Base-by-base conservation (phyloP, 495 filamentous ascomycete species). In the Annulohypoxylon moriforme region DNA sequence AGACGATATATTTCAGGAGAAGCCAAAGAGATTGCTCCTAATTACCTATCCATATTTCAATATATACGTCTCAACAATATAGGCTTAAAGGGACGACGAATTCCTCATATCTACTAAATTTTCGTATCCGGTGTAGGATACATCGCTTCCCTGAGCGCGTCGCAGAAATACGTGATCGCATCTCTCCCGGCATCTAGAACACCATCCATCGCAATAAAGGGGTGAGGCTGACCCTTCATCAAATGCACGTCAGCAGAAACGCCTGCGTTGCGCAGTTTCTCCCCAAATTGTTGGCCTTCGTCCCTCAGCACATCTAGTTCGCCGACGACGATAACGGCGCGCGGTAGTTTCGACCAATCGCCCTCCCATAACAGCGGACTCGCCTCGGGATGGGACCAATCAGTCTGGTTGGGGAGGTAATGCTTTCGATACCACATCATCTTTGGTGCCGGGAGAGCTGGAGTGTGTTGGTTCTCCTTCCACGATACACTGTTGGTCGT, bases 121-220 rank as follows among this genome's bases (percentile, higher is more conserved):
- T 29, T 33, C 10, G 29, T 9, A n/a, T 52, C 40, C 10, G 53
- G 20, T 33, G 33, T 9, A 25, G 67, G 60, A 16, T 70, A 70
- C 67, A 70, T 70, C n/a, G 60, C 44, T 53, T 70, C 44, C 67
- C 60, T 64, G 24, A 88, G 68, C 5, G 82, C 75, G 60, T 87
- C 85, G 70, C 85, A 86, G 80, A 88, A 85, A 68, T 83, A 72
- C 0, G 82, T 85, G 70, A 89, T 87, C 4, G 84, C 85, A 60
- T 84, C 74, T 64, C 78, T 85, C 0, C 86, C 87, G 60, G 85
- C 86, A 33, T 83, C 78, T 50, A 88, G 72, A 4, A 79, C 86
- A 9, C 78, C 84, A 77, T 89, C 87, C 87, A 88, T 88, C 8
- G 86, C 86, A 64, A 89, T 76, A 73, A 88, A 88, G n/a, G 87